These are phyloP conservation scores for Hyphopichia pseudoburtonii DNA, from an alignment of 1,139 yeast genomes.

Conservation along the genomic window DNA sequence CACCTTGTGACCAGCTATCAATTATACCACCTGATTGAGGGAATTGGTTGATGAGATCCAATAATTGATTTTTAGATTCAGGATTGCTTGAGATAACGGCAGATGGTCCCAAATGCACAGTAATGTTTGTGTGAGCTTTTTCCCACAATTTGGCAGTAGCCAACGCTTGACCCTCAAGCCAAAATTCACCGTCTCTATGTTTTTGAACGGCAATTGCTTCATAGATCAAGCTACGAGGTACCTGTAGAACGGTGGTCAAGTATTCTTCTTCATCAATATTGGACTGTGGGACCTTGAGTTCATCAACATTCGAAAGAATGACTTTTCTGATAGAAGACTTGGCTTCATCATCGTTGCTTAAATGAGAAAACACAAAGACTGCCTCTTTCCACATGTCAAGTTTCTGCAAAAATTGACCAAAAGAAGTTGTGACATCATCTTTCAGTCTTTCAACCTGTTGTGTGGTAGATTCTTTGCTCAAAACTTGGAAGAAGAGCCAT, in stretches of 20 bases:
- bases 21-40: slow-evolving; percentile 44
- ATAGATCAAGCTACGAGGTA: slow-evolving; percentile 49
- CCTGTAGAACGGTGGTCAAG: slow-evolving; percentile 32
- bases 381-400: slow-evolving; percentile 60
- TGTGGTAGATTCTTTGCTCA: slow-evolving; percentile 21
- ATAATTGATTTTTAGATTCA: slow-evolving; percentile 32
- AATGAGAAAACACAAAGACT: slow-evolving; percentile 57
- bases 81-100: slow-evolving; percentile 51
- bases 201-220: slow-evolving; percentile 54
- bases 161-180: slow-evolving; percentile 62
- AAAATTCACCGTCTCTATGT: slow-evolving; percentile 43
- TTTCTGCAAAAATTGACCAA: slow-evolving; percentile 54
- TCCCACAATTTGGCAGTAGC: slow-evolving; percentile 60
- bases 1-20: slow-evolving; percentile 60
- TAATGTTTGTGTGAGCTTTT: slow-evolving; percentile 63
- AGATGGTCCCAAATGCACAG: slow-evolving; percentile 66
- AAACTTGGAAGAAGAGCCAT: slow-evolving; percentile 57
- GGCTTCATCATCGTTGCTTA: slow-evolving; percentile 43
- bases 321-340: slow-evolving; percentile 41
- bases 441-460: slow-evolving; percentile 13
- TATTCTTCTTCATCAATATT: slow-evolving; percentile 31
- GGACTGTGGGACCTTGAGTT: slow-evolving; percentile 26
- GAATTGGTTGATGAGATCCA: slow-evolving; percentile 43
- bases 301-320: slow-evolving; percentile 47
- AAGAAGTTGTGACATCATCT: slow-evolving; percentile 47